Conservation (phyloP, 768 basidiomycete genomes). For the Lactarius sp. region DNA sequence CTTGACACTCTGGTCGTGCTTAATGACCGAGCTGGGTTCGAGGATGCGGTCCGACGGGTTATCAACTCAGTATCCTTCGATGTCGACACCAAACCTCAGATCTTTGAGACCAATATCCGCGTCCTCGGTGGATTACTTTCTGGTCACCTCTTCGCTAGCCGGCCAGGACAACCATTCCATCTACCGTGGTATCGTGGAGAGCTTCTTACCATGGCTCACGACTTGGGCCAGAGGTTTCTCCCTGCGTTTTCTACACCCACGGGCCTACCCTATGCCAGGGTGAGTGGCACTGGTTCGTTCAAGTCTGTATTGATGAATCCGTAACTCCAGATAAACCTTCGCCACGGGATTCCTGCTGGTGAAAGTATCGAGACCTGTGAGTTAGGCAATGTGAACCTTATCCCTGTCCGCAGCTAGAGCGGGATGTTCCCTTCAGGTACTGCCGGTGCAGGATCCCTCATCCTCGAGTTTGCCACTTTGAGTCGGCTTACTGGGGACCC, state of each 20-base stretch:
- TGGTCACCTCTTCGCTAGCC: conserved; percentile 76
- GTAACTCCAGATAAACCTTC: conserved; percentile 65
- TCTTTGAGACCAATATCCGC: conserved; percentile 95
- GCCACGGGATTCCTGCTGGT: conserved; percentile 66
- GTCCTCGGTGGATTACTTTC: conserved; percentile 88
- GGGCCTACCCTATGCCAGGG: conserved; percentile 88
- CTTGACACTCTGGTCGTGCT: conserved; percentile 91
- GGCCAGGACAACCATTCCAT: conserved; percentile 59
- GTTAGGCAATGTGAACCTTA: conserved; percentile 30
- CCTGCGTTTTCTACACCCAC: conserved; percentile 92
- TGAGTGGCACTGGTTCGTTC: conserved; percentile 33
- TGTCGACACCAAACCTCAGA: conserved; percentile 93
- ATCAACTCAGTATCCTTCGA: conserved; percentile 86
- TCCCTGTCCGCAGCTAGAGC: background rate
- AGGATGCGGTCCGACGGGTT: conserved; percentile 76
- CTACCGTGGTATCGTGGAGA: conserved; percentile 84
- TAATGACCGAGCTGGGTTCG: conserved; percentile 71
- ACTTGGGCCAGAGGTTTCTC: conserved; percentile 79
- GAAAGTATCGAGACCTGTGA: conserved; percentile 84
- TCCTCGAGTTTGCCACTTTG: conserved; percentile 91
- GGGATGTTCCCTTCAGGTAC: conserved; percentile 49
- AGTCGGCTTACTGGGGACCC: conserved; percentile 87
- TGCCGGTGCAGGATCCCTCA: conserved; percentile 88
- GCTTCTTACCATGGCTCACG: conserved; percentile 73
- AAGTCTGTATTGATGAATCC: conserved; percentile 7